phyloP scores from a whole-genome alignment of 805 yeast genomes.

The Scheffersomyces coipomensis region DNA sequence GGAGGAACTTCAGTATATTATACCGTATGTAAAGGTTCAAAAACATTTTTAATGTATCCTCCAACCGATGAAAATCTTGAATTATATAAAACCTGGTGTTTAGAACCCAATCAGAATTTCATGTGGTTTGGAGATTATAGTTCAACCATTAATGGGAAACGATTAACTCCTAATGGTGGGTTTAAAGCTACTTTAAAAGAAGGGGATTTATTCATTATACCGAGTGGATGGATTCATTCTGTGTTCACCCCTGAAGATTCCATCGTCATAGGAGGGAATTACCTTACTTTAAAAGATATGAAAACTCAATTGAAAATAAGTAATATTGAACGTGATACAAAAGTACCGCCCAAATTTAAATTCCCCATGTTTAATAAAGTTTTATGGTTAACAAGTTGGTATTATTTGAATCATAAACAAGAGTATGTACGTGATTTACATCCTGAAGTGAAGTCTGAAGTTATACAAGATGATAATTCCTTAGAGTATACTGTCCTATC shows the following conservation, averaged over 20 bases:
- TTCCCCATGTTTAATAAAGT: slow-evolving; percentile 75
- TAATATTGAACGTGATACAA: slow-evolving; percentile 61
- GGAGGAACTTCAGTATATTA: slow-evolving; percentile 93
- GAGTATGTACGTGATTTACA: slow-evolving; percentile 19
- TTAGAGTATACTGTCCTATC: neutral
- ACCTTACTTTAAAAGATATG: slow-evolving; percentile 63
- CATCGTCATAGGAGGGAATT: slow-evolving; percentile 85
- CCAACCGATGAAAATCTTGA: slow-evolving; percentile 65
- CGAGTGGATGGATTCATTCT: slow-evolving; percentile 93
- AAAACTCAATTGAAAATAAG: slow-evolving; percentile 61
- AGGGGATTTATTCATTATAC: slow-evolving; percentile 80
- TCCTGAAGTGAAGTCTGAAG: neutral
- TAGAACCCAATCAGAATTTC: slow-evolving; percentile 56
- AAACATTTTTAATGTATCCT: slow-evolving; percentile 74
- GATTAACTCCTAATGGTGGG: slow-evolving; percentile 36
- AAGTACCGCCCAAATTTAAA: slow-evolving; percentile 72
- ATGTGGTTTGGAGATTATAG: slow-evolving; percentile 62
- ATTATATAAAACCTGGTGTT: slow-evolving; percentile 72
- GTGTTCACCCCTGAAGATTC: slow-evolving; percentile 83
- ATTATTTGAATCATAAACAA: slow-evolving; percentile 26
- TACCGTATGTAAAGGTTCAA: slow-evolving; percentile 72
- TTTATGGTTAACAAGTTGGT: slow-evolving; percentile 65
- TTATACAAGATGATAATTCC: neutral
- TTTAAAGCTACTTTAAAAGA: slow-evolving; percentile 50
- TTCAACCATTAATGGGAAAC: slow-evolving; percentile 27